Evolutionary conservation across 2,329 filamentous ascomycete species (phyloP), one percentile per base, ranked within the genome.

Genomic region (Aspergillus tanneri): DNA sequence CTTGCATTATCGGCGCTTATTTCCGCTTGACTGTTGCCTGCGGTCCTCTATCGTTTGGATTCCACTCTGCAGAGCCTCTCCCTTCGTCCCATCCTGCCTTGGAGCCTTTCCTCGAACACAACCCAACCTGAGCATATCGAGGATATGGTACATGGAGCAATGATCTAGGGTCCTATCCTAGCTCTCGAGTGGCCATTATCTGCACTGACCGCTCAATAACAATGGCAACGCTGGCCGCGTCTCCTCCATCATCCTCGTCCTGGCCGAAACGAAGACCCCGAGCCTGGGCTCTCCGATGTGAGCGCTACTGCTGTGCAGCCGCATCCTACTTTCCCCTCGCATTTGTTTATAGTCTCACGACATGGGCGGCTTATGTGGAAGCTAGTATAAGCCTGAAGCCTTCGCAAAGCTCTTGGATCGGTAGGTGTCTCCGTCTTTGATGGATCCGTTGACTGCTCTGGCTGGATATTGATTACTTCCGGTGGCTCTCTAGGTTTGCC

Each of bases 331-430:
- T 95, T 58, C 92, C 92, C n/a, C 78, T 97, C 14, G 76, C 76
- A 22, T 96, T 97, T 65, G 88, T 97, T 49, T 96, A 96, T 64
- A 81, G 86, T 47, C 71, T 96, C 57, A 92, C 90, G n/a, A 87
- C 87, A 9, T 99, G 93, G 93, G 91, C 90, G 2, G 82, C 87
- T n/a, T 96, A 87, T 79, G 90, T 96, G 7, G 81, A 91, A 60
- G 79, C 87, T 39, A 84, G 78, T 47, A 87, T 96, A 50, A 87
- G 88, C 43, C 77, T 79, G 22, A 73, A 72, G 43, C 73, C 77
- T 16, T 71, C 74, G 5, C 76, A 77, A 49, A 79, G 74, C 41
- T 66, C 67, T 25, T 73, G 71, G 72, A 66, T 70, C 36, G 70
- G 73, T 74, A 65, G 18, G 61, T 51, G 30, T 30, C 14, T 34